Percentiles rank a stretch among this genome's conserved stretches.
Conservation (phyloP, 2,329 filamentous ascomycete genomes). For the Xenoacremonium recifei region DNA sequence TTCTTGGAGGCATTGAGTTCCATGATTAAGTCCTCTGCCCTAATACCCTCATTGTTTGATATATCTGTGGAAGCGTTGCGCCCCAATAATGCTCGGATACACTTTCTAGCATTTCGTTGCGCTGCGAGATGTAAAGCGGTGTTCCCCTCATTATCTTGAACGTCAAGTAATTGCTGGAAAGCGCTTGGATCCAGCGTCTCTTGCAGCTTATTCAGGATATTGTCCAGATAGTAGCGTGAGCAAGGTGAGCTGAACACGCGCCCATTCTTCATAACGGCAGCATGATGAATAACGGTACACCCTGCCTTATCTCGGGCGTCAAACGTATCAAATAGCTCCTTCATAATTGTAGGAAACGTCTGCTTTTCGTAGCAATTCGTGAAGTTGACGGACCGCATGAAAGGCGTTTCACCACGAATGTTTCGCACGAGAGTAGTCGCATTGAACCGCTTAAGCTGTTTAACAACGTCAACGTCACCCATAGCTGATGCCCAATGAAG, state of each 20-base stretch:
- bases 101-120: constrained; percentile 83
- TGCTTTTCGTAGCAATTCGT: constrained; percentile 96
- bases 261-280: constrained; percentile 81
- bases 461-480: constrained; percentile 91
- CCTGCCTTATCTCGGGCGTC: constrained; percentile 76
- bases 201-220: constrained; percentile 81
- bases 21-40: constrained; percentile 81
- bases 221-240: constrained; percentile 90
- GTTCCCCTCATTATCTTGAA: constrained; percentile 83
- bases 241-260: constrained; percentile 81
- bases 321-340: constrained; percentile 79
- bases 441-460: constrained; percentile 78
- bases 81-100: constrained; percentile 74
- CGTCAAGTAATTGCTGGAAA: constrained; percentile 76
- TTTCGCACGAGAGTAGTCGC: constrained; percentile 73
- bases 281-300: constrained; percentile 91
- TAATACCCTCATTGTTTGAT: constrained; percentile 75
- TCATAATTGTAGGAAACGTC: constrained; percentile 81
- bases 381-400: constrained; percentile 93
- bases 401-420: constrained; percentile 76
- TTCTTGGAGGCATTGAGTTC: constrained; percentile 68
- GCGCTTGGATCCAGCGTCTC: constrained; percentile 74
- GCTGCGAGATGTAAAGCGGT: constrained; percentile 77
- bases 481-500: constrained; percentile 97
- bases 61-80: constrained; percentile 83